Conservation (phyloP, 306 rosid genomes). For the Acmispon strigosus region DNA sequence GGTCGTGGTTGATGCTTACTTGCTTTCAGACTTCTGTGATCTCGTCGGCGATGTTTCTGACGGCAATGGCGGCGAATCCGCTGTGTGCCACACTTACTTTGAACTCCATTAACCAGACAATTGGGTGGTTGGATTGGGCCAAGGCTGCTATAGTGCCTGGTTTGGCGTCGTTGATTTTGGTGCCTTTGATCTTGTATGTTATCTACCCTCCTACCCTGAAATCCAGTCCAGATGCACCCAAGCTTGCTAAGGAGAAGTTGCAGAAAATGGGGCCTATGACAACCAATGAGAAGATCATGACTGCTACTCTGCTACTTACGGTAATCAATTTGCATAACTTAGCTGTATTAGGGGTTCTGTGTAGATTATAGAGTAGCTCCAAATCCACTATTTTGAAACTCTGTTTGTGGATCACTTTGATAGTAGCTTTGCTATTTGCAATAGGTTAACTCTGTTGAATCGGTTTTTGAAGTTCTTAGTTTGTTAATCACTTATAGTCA, state of each 20-base stretch:
- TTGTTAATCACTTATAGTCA: background rate
- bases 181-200: slow-evolving; percentile 72
- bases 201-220: slow-evolving; percentile 85
- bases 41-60: slow-evolving; percentile 94
- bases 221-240: slow-evolving; percentile 90
- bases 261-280: slow-evolving; percentile 89
- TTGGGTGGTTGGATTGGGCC: slow-evolving; percentile 99
- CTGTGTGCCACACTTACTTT: slow-evolving; percentile 67
- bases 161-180: slow-evolving; percentile 71
- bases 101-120: slow-evolving; percentile 69
- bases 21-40: slow-evolving; percentile 95
- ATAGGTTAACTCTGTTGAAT: background rate
- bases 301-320: slow-evolving; percentile 82
- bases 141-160: slow-evolving; percentile 90
- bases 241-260: slow-evolving; percentile 82
- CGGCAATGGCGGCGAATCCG: slow-evolving; percentile 98
- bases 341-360: background rate
- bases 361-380: background rate
- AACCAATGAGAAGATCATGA: slow-evolving; percentile 74
- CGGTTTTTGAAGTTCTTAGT: background rate
- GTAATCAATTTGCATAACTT: slow-evolving; percentile 31
- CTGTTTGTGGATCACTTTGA: background rate
- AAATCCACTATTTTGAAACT: background rate
- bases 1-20: slow-evolving; percentile 97
- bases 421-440: background rate